These are phyloP conservation scores for Rhododendron kiyosumense DNA, from an alignment of 148 eudicot genomes.

Conservation along the genomic window DNA sequence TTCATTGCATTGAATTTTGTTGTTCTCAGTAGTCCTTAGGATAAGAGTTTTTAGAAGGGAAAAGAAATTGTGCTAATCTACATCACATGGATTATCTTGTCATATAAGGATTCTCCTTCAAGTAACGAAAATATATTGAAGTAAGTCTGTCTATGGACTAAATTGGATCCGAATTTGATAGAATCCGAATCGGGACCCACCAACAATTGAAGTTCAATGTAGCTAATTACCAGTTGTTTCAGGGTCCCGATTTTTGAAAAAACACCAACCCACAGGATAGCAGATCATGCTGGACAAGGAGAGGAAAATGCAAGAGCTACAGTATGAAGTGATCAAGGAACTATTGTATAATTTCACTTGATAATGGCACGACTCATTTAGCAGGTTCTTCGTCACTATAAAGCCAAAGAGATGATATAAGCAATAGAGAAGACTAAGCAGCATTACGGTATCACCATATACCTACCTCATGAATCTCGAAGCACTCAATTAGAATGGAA, in stretches of 20 bases:
- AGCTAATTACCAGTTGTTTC: not conserved
- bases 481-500: no score
- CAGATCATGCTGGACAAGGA: not conserved
- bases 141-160: not conserved
- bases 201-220: no score
- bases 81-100: not conserved
- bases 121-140: not conserved
- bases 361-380: not conserved
- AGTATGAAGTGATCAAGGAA: no score
- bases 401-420: not conserved
- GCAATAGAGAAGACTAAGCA: not conserved
- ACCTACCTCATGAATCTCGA: not conserved
- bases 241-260: not conserved
- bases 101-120: not conserved
- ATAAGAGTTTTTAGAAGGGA: not conserved
- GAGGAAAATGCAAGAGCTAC: not conserved
- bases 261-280: not conserved
- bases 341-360: no score
- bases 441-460: no score
- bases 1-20: not conserved
- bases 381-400: not conserved
- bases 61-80: slow-evolving; percentile 4
- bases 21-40: not conserved
- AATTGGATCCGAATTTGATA: no score
- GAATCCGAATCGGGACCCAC: no score